phyloP scores from a whole-genome alignment of 2,329 filamentous ascomycete species.

The Microsporum audouinii region DNA sequence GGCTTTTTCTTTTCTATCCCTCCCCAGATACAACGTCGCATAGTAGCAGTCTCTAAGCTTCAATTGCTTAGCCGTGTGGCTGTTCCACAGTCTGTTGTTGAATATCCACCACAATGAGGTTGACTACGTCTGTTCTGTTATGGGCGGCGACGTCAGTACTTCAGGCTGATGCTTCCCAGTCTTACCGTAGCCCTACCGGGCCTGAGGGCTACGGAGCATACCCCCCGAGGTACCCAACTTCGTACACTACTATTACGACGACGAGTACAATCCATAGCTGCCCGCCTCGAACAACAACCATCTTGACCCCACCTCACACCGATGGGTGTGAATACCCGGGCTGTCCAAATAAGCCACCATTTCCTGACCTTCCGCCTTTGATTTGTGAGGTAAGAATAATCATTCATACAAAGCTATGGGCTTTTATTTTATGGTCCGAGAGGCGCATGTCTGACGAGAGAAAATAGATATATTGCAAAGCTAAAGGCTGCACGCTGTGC shows the following conservation, averaged over 20 bases:
- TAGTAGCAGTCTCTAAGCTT: neutral
- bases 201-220: neutral
- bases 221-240: neutral
- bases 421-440: neutral
- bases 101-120: slow-evolving; percentile 6
- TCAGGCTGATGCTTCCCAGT: slow-evolving; percentile 13
- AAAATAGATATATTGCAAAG: neutral
- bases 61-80: neutral
- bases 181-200: slow-evolving; percentile 12
- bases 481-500: neutral
- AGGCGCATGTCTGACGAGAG: neutral
- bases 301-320: neutral
- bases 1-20: neutral
- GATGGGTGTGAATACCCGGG: neutral
- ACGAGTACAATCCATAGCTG: neutral
- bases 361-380: neutral
- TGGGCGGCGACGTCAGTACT: slow-evolving; percentile 13
- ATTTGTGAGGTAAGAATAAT: neutral
- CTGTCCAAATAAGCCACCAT: neutral
- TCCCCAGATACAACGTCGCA: neutral
- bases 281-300: neutral
- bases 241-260: neutral
- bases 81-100: neutral
- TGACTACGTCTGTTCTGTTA: slow-evolving; percentile 18
- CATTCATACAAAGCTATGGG: neutral